These are phyloP conservation scores for Peronosclerospora sorghi DNA, from an alignment of 352 stramenopile genomes.

Conservation along the genomic window DNA sequence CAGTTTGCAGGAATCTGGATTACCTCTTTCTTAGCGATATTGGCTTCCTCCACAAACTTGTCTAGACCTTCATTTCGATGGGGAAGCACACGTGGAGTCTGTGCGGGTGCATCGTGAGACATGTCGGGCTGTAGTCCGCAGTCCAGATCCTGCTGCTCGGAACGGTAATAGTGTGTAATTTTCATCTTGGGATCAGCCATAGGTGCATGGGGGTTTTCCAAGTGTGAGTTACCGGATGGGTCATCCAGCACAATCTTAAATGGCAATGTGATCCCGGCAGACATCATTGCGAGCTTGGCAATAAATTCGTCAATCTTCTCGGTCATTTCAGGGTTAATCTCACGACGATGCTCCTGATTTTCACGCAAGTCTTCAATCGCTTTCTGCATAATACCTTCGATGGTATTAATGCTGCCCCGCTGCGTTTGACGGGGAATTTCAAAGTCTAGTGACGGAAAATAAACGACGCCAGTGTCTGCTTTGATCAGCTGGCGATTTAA, in stretches of 20 bases:
- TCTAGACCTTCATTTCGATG: constrained; percentile 64
- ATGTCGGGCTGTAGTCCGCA: constrained; percentile 66
- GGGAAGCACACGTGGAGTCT: constrained; percentile 34
- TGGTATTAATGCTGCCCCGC: constrained; percentile 82
- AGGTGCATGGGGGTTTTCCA: constrained; percentile 84
- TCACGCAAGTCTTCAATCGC: constrained; percentile 60
- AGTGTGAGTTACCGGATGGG: constrained; percentile 83
- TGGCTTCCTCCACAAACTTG: constrained; percentile 44
- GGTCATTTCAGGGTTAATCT: constrained; percentile 65
- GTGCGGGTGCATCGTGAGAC: constrained; percentile 34
- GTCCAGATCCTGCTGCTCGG: constrained; percentile 58
- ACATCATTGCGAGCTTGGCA: constrained; percentile 51
- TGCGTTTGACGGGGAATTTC: constrained; percentile 84
- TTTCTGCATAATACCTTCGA: constrained; percentile 62
- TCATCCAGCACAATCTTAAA: constrained; percentile 84
- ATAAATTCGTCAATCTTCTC: constrained; percentile 79
- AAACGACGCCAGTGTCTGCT: constrained; percentile 67
- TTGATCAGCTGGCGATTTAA: constrained; percentile 88
- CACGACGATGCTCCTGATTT: constrained; percentile 73
- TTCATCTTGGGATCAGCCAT: constrained; percentile 60
- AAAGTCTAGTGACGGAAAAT: constrained; percentile 78
- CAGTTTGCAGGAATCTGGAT: constrained; percentile 80
- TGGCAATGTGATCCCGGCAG: constrained; percentile 51
- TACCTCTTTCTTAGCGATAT: constrained; percentile 66
- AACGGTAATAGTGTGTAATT: constrained; percentile 64